Percentiles rank a stretch among this genome's conserved stretches.
Evolutionary conservation across 2,329 filamentous ascomycete genomes (phyloP).

Genomic region (Colletotrichum simmondsii): DNA sequence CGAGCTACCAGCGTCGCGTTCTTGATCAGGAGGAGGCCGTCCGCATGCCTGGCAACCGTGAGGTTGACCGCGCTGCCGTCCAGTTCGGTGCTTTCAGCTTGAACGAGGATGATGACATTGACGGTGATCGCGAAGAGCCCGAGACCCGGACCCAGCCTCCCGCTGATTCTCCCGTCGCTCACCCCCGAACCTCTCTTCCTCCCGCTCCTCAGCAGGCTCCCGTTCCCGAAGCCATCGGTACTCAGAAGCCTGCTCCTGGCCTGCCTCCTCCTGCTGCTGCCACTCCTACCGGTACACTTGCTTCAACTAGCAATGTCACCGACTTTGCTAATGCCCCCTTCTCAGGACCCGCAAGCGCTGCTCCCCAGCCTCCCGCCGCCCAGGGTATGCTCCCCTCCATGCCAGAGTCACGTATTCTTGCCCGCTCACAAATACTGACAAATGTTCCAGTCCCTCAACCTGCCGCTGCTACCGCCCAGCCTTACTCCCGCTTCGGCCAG

Average conservation of each 20-base stretch:
- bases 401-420: constrained; percentile 40
- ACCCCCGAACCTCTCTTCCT: constrained; percentile 87
- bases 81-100: constrained; percentile 97
- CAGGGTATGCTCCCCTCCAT: constrained; percentile 49
- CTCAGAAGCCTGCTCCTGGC: constrained; percentile 63
- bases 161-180: constrained; percentile 88
- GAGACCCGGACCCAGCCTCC: constrained; percentile 95
- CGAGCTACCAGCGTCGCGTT: constrained; percentile 86
- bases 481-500: constrained; percentile 78
- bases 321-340: constrained; percentile 8
- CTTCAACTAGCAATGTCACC: constrained; percentile 36
- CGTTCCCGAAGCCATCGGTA: constrained; percentile 64
- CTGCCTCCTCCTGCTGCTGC: constrained; percentile 52
- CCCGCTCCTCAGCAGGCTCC: constrained; percentile 70
- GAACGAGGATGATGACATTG: constrained; percentile 87
- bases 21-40: constrained; percentile 97
- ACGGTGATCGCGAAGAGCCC: constrained; percentile 93
- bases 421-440: not conserved
- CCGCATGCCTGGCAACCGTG: constrained; percentile 97
- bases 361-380: constrained; percentile 38
- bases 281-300: constrained; percentile 45
- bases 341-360: constrained; percentile 41
- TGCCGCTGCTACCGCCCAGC: constrained; percentile 68
- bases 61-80: constrained; percentile 90
- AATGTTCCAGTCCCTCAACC: constrained; percentile 50